Percentiles rank a stretch among this genome's conserved stretches.
These are phyloP conservation scores for Lactarius akahatsu DNA, from an alignment of 768 basidiomycete genomes.

Conservation along the genomic window DNA sequence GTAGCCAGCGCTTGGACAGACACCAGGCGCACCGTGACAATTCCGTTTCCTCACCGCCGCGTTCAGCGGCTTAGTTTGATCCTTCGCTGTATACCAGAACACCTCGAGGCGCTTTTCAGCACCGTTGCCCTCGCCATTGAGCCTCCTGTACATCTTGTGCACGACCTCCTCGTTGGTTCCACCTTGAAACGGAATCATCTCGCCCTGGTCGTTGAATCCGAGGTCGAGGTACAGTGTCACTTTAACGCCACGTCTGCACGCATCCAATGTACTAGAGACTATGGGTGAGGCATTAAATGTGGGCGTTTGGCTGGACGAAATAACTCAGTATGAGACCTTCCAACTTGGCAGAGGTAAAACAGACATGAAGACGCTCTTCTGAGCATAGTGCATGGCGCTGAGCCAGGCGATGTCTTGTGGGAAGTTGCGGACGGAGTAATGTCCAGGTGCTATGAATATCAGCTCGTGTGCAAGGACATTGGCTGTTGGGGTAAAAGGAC, in stretches of 20 bases:
- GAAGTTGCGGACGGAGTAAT: slow-evolving; percentile 44
- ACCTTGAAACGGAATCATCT: slow-evolving; percentile 58
- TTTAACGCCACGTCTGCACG: slow-evolving; percentile 59
- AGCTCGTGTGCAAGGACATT: neutral
- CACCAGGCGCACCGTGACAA: slow-evolving; percentile 52
- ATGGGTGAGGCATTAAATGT: slow-evolving; percentile 68
- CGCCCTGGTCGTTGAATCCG: slow-evolving; percentile 55
- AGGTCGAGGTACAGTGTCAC: slow-evolving; percentile 62
- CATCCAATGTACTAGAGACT: slow-evolving; percentile 55
- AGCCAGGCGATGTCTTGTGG: slow-evolving; percentile 72
- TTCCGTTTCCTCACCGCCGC: slow-evolving; percentile 67
- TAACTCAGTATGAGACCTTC: slow-evolving; percentile 4
- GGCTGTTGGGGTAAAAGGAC: slow-evolving; percentile 19
- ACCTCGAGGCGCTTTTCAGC: slow-evolving; percentile 50
- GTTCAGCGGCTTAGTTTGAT: slow-evolving; percentile 62
- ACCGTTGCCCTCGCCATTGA: slow-evolving; percentile 43
- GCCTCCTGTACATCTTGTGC: slow-evolving; percentile 52
- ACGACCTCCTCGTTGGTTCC: slow-evolving; percentile 73
- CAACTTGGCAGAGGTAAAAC: slow-evolving; percentile 24
- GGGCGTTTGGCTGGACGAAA: slow-evolving; percentile 55
- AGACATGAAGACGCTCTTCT: slow-evolving; percentile 62
- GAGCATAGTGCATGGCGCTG: slow-evolving; percentile 58
- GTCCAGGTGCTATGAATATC: slow-evolving; percentile 40
- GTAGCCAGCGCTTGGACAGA: neutral
- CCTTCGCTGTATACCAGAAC: slow-evolving; percentile 64